Percentiles rank a stretch among this genome's conserved stretches.
phyloP scores from a whole-genome alignment of 495 filamentous ascomycete genomes.

The Neurospora terricola region DNA sequence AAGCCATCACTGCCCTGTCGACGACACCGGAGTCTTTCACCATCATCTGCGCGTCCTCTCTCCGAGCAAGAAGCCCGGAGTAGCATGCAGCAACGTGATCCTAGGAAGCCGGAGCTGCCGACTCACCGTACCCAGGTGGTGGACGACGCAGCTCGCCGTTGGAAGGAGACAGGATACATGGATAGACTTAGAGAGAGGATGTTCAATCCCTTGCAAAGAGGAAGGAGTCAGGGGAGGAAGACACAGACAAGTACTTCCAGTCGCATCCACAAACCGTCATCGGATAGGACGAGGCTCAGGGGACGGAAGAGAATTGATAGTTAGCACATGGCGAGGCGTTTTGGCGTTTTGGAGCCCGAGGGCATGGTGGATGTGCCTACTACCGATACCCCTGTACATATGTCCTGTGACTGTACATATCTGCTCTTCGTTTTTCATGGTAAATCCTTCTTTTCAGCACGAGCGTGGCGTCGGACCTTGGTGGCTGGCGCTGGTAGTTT shows the following conservation, averaged over 20 bases:
- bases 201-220: conserved; percentile 17
- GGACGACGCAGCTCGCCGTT: neutral
- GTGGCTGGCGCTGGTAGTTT: neutral
- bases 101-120: conserved; percentile 8
- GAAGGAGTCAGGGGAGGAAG: conserved; percentile 26
- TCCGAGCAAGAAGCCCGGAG: conserved; percentile 7
- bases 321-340: conserved; percentile 12
- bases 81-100: conserved; percentile 12
- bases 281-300: conserved; percentile 25
- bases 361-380: conserved; percentile 8
- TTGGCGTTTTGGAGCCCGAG: conserved; percentile 13
- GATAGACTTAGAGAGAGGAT: conserved; percentile 13
- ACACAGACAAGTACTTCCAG: conserved; percentile 7
- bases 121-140: conserved; percentile 1
- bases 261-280: conserved; percentile 30
- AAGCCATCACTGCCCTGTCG: conserved; percentile 16
- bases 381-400: conserved; percentile 24
- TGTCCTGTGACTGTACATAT: conserved; percentile 18
- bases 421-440: conserved; percentile 7
- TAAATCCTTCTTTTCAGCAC: neutral
- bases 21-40: conserved; percentile 22
- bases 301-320: conserved; percentile 19
- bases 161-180: neutral
- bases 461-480: neutral
- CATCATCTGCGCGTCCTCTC: conserved; percentile 19